Evolutionary conservation across 495 filamentous ascomycete genomes (phyloP).

Genomic region (Ramalina peruviana): DNA sequence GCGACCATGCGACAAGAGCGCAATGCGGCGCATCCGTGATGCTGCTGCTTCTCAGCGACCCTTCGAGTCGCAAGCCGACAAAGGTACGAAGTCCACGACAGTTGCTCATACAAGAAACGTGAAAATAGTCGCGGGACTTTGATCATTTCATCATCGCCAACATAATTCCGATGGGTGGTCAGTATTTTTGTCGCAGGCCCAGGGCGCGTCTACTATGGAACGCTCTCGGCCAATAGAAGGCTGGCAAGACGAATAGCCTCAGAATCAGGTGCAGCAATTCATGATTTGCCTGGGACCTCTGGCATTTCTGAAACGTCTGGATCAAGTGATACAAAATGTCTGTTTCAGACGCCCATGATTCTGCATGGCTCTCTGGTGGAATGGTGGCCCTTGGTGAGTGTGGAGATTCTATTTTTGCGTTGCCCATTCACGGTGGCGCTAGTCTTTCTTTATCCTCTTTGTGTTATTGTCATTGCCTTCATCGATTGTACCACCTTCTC

Average conservation of each 20-base stretch:
- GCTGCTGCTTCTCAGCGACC: not conserved
- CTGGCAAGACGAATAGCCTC: not conserved
- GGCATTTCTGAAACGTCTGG: conserved; percentile 4
- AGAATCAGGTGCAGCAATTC: not conserved
- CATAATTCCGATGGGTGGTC: not conserved
- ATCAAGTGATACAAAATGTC: conserved; percentile 1
- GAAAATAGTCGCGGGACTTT: not conserved
- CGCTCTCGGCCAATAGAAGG: conserved; percentile 2
- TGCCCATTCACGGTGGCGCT: conserved; percentile 9
- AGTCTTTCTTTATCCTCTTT: conserved; percentile 7
- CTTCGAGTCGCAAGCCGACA: conserved; percentile 1
- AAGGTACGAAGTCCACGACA: not conserved
- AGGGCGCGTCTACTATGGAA: not conserved
- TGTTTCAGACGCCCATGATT: conserved; percentile 11
- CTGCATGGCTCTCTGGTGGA: conserved; percentile 10
- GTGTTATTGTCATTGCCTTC: conserved; percentile 10
- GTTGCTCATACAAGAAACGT: not conserved
- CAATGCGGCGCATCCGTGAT: not conserved
- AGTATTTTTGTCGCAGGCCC: conserved; percentile 1
- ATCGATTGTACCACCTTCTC: conserved; percentile 9
- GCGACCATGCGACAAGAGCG: not conserved
- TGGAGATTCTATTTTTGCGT: conserved; percentile 13
- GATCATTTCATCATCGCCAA: not conserved
- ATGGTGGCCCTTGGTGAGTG: not conserved
- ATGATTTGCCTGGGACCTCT: not conserved